Conservation (phyloP, 805 yeast species). For the Torulaspora gathmanii region DNA sequence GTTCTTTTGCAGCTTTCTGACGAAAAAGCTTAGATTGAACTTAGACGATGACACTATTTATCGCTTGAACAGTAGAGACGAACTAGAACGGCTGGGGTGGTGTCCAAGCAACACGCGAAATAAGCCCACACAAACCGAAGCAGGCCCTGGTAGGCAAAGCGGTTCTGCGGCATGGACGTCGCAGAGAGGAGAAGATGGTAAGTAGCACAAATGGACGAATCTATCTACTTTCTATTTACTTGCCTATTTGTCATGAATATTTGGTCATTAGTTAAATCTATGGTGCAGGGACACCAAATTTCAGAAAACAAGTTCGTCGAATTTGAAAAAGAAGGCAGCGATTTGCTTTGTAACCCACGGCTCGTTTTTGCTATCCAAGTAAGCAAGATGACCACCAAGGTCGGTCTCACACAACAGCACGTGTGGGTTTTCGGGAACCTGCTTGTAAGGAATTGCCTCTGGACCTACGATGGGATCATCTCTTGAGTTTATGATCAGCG, state of each 20-base stretch:
- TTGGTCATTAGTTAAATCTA: not conserved
- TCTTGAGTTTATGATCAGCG: conserved; percentile 51
- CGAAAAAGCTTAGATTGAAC: conserved; percentile 33
- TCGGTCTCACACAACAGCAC: conserved; percentile 53
- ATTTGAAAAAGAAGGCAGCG: conserved; percentile 39
- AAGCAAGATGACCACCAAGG: conserved; percentile 69
- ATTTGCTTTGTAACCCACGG: conserved; percentile 47
- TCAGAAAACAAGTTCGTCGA: conserved; percentile 33
- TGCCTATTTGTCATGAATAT: not conserved
- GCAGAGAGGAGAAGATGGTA: conserved; percentile 75
- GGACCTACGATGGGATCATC: conserved; percentile 63
- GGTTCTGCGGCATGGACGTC: conserved; percentile 74
- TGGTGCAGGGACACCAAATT: not conserved
- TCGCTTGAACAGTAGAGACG: conserved; percentile 31
- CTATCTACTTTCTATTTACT: not conserved
- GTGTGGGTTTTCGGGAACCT: conserved; percentile 53
- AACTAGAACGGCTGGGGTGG: conserved; percentile 36
- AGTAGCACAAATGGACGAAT: conserved; percentile 4
- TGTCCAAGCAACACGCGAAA: conserved; percentile 1
- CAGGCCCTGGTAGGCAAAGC: conserved; percentile 51
- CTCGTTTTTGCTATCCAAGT: conserved; percentile 40
- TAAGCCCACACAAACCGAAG: not conserved
- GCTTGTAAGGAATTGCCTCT: conserved; percentile 46
- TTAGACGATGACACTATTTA: conserved; percentile 38
- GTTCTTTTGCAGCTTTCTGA: conserved; percentile 37